These are phyloP conservation scores for Kentomonas sorsogonicus DNA, from an alignment of 208 protist genomes.

Conservation along the genomic window DNA sequence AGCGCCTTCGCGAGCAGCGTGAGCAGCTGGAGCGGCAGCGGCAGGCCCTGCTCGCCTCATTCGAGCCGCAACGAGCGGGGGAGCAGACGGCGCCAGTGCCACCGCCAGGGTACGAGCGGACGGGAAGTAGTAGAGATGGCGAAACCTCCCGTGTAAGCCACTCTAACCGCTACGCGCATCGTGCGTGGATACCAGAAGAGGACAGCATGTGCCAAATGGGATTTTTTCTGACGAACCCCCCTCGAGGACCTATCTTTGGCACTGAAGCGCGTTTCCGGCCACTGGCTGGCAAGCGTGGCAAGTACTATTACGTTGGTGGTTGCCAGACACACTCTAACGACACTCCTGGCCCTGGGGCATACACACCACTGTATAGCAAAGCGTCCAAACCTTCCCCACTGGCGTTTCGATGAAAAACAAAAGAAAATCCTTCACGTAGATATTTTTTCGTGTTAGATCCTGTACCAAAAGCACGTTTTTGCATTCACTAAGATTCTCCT, in stretches of 20 bases:
- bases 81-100: background rate
- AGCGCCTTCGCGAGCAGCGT: conserved; percentile 42
- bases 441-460: conserved; percentile 5
- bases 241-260: conserved; percentile 45
- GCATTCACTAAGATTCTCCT: background rate
- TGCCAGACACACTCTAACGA: conserved; percentile 24
- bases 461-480: conserved; percentile 3
- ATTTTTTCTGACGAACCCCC: conserved; percentile 48
- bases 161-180: too few species aligned
- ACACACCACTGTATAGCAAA: conserved; percentile 72
- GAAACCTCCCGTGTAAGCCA: too few species aligned
- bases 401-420: too few species aligned
- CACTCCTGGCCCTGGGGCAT: conserved; percentile 67
- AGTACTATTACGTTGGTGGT: conserved; percentile 52
- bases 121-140: too few species aligned
- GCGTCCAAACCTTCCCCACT: conserved; percentile 41
- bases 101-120: background rate
- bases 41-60: conserved; percentile 25
- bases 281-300: conserved; percentile 29
- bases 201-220: conserved; percentile 63
- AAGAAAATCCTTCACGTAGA: too few species aligned
- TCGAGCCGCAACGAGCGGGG: too few species aligned
- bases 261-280: conserved; percentile 63
- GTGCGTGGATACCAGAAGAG: too few species aligned
- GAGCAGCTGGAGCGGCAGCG: conserved; percentile 49